Base-by-base conservation (phyloP, 1,284 basidiomycete genomes). In the Naganishia liquefaciens region DNA sequence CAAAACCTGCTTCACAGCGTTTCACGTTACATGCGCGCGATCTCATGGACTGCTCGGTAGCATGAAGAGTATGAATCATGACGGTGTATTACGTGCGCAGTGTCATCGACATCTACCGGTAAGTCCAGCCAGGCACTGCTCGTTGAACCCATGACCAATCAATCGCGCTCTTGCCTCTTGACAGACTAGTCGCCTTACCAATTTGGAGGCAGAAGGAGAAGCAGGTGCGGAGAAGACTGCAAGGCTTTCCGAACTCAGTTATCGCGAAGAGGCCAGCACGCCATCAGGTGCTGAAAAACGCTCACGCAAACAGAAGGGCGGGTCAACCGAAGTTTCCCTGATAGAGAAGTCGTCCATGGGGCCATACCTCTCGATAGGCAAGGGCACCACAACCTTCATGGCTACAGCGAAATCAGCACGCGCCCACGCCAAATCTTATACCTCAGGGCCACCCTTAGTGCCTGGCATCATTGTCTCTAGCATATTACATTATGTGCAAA, bases 11-110 rank as follows among this genome's bases (percentile, higher is more conserved):
- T 95, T 93, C 76, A 84, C 89, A 2, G 94, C 96, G 0, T 99
- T 97, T 72, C 96, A 99, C 75, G 86, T 91, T 2, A 96, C 95
- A 0, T 99, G 96, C 74, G 96, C 94, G 0, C 82, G 94, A 17
- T 89, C 88, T 71, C 85, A 89, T 71, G 91, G 89, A 68, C 76
- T 93, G 6, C 76, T 94, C 13, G 83, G 88, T 79, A 89, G 89
- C 2, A 94, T 94, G 91, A 94, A 94, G 77, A 86, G 85, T 33
- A 83, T 88, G 2, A 74, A 70, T 21, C 68, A 72, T 6, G 76
- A 76, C 27, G 77, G 78, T 1, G 70, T 75, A 0, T 82, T 95
- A 13, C 85, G 87, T 6, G 89, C 87, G 54, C 95, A 83, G 73
- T 97, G 93, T 73, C 90, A 93, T 72, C 89, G 86, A 70, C 93